Percentiles rank a stretch among this genome's conserved stretches.
Evolutionary conservation across 345 rosid species (phyloP).

Genomic region (Bruguiera sexangula): DNA sequence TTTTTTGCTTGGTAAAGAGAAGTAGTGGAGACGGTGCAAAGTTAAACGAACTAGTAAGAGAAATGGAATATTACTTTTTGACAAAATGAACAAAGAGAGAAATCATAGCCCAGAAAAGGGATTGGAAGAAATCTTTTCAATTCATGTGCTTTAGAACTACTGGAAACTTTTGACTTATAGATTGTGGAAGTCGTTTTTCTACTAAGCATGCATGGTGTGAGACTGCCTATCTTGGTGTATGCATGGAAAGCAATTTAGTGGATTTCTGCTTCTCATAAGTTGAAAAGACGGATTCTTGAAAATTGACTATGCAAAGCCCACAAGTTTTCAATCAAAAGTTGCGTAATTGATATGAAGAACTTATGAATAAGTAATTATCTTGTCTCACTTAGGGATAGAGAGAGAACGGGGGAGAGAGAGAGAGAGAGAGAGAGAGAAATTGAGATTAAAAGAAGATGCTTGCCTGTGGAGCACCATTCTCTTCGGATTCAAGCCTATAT

Average conservation of each 20-base stretch:
- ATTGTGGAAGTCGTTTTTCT: constrained; percentile 23
- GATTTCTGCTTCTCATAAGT: not conserved
- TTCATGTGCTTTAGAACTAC: constrained; percentile 5
- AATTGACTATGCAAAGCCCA: not conserved
- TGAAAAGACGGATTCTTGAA: too few relatives aligned
- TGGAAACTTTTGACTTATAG: constrained; percentile 33
- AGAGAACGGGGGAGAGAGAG: not conserved
- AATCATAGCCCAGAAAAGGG: constrained; percentile 48
- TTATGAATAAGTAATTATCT: constrained; percentile 10
- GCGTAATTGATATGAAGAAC: constrained; percentile 11
- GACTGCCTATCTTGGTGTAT: not conserved
- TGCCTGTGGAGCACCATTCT: constrained; percentile 97
- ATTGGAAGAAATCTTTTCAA: constrained; percentile 23
- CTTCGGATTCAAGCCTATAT: constrained; percentile 86
- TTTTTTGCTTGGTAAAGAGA: constrained; percentile 35
- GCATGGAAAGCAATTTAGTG: not conserved
- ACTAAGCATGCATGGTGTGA: not conserved
- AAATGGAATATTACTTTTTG: constrained; percentile 55
- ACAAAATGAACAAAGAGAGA: constrained; percentile 30
- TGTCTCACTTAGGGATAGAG: constrained; percentile 2
- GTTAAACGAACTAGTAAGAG: constrained; percentile 22
- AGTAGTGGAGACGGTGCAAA: constrained; percentile 15
- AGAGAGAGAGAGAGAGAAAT: not conserved
- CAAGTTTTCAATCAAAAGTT: too few relatives aligned
- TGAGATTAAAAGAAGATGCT: constrained; percentile 11